A percentile compares a stretch with the other conserved stretches of the same genome.
These are phyloP conservation scores for Oehlia diaphana DNA, from an alignment of 192 early-diverging fungal species.

Conservation along the genomic window DNA sequence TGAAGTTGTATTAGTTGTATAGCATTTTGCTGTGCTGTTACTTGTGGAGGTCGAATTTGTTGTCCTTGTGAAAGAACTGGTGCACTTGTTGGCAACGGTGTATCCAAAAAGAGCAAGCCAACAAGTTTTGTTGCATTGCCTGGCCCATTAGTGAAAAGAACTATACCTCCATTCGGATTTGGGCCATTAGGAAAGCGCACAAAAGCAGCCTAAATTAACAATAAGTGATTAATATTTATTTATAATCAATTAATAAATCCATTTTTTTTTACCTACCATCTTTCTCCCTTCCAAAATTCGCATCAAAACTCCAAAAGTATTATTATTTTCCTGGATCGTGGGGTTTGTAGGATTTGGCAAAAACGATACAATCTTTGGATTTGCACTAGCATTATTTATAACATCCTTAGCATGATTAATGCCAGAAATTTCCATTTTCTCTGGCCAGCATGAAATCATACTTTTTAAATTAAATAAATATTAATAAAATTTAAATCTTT, in stretches of 20 bases:
- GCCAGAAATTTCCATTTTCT: conserved; percentile 10
- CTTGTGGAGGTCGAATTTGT: not conserved
- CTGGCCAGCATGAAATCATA: conserved; percentile 3
- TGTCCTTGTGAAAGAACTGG: not conserved
- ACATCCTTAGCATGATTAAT: conserved; percentile 1
- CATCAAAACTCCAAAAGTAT: conserved; percentile 1
- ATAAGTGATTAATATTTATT: not conserved
- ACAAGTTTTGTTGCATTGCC: not conserved
- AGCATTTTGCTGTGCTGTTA: not conserved
- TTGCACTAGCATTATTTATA: not conserved
- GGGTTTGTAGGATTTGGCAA: not conserved
- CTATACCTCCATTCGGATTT: conserved; percentile 16
- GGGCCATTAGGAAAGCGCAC: conserved; percentile 10
- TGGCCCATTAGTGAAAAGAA: not conserved
- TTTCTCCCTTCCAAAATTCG: conserved; percentile 9
- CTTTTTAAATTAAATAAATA: not conserved
- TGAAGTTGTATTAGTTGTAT: not conserved
- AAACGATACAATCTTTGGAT: conserved; percentile 1
- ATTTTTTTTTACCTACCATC: not conserved
- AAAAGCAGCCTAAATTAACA: not conserved
- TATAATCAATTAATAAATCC: not conserved
- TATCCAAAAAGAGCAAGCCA: conserved; percentile 3
- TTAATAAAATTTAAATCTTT: too few relatives aligned
- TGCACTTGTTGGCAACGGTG: conserved; percentile 7
- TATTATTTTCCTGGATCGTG: not conserved